Conservation (phyloP, 2,329 filamentous ascomycete genomes). For the Lizonia empirigonia region DNA sequence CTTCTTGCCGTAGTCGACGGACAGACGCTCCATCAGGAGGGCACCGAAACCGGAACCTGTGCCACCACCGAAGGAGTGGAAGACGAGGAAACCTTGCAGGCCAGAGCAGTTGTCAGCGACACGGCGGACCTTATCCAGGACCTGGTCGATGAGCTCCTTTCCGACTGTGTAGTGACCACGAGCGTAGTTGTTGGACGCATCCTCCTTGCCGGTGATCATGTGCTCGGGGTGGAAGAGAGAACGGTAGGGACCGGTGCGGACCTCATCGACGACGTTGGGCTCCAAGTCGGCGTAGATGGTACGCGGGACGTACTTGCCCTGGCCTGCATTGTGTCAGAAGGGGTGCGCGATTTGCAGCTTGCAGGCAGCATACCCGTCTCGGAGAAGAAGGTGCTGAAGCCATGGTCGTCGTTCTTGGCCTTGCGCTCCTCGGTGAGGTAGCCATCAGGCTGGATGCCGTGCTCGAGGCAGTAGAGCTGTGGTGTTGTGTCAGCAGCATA, state of each 20-base stretch:
- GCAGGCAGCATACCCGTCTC: slow-evolving; percentile 78
- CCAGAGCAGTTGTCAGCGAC: slow-evolving; percentile 96
- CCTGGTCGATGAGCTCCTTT: slow-evolving; percentile 98
- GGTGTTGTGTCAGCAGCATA: slow-evolving; percentile 36
- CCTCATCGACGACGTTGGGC: slow-evolving; percentile 99
- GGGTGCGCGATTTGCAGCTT: slow-evolving; percentile 19
- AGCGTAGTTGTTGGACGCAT: slow-evolving; percentile 99
- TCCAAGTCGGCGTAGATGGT: slow-evolving; percentile 99
- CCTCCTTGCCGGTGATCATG: slow-evolving; percentile 99
- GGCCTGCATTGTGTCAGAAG: slow-evolving; percentile 62
- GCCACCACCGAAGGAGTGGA: slow-evolving; percentile 99
- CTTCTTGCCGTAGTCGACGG: slow-evolving; percentile 99
- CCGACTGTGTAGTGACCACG: slow-evolving; percentile 99
- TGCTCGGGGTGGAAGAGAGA: slow-evolving; percentile 98
- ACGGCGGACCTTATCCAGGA: slow-evolving; percentile 95
- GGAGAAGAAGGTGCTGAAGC: slow-evolving; percentile 99
- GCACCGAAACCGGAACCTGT: slow-evolving; percentile 98
- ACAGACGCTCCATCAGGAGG: slow-evolving; percentile 97
- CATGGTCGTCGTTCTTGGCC: slow-evolving; percentile 87
- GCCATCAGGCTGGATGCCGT: slow-evolving; percentile 98
- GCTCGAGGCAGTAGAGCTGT: slow-evolving; percentile 99
- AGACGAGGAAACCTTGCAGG: slow-evolving; percentile 98
- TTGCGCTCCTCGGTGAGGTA: slow-evolving; percentile 99
- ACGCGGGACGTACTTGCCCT: slow-evolving; percentile 98
- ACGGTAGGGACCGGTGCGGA: slow-evolving; percentile 95